Evolutionary conservation across 2,329 filamentous ascomycete genomes (phyloP), one percentile per base, ranked within the genome.

Genomic region (Aspergillus udagawae): DNA sequence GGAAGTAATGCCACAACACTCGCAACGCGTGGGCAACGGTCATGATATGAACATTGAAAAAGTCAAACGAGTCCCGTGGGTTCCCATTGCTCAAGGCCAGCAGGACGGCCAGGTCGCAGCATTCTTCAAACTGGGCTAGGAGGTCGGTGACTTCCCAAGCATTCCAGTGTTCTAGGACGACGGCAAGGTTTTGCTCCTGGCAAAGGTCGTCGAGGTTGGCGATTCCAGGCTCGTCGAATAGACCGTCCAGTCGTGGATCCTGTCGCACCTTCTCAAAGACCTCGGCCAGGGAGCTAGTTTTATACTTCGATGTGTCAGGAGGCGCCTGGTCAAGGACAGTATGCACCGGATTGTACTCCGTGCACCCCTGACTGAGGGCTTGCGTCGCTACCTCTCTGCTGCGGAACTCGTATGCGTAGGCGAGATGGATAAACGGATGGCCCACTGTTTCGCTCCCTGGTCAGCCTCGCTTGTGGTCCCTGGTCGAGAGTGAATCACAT

Each of bases 351-450:
- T 45, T 48, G 27, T 53, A 45, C 20, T 54, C 55, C 8, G 52
- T 57, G 38, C 55, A 57, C 14, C 52, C 55, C 3, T 51, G 47
- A n/a, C 35, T 44, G 1, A 57, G 55, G 10, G 55, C 55, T 48
- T 57, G 47, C 27, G 52, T 21, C 23, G 48, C 55, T 12, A 54
- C 48, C 14, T 38, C 27, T 4, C 38, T 47, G 27, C 25, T 27
- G 21, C 47, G 49, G 10, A 57, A 49, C 32, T 57, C 55, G 21
- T 28, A 57, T n/a, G 51, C 55, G 21, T 57, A 57, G 47, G 55
- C 55, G 48, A 57, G 55, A 38, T 57, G 52, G 38, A 57, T 57
- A 5, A 57, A 49, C 20, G 52, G 38, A 27, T 57, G 55, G 9
- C 55, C 51, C 12, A 54, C 51, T 54, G 14, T 48, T 35, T 17